Evolutionary conservation across 208 protist species (phyloP).

Genomic region (Wallacemonas sp.): DNA sequence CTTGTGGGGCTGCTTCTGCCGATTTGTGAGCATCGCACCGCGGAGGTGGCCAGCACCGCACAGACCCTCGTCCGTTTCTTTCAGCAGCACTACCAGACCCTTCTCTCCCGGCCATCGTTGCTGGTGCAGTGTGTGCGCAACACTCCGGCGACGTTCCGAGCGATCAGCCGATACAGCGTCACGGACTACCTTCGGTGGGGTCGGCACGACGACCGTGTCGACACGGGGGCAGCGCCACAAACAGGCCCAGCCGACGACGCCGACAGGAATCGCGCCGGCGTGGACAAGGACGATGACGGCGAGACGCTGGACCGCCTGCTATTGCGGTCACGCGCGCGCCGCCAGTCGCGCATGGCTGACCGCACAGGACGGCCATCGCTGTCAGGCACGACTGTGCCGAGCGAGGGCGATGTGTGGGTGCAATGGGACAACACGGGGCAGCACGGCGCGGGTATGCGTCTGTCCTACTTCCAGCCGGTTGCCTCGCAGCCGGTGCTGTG

Average conservation of each 20-base stretch:
- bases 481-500: constrained; percentile 42
- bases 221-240: background rate
- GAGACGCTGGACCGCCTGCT: constrained; percentile 1
- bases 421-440: constrained; percentile 62
- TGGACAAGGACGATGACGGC: background rate
- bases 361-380: background rate
- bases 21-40: constrained; percentile 1
- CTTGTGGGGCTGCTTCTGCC: background rate
- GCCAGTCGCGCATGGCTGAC: background rate
- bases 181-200: constrained; percentile 1
- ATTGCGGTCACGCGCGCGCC: background rate
- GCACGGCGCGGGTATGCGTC: constrained; percentile 48
- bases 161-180: constrained; percentile 37
- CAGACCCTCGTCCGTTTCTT: constrained; percentile 50
- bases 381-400: background rate
- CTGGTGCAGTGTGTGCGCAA: constrained; percentile 74
- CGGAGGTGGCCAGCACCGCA: background rate
- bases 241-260: background rate
- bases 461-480: constrained; percentile 26
- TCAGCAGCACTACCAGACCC: constrained; percentile 53
- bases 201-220: background rate
- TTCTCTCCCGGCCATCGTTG: constrained; percentile 47
- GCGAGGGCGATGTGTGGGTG: constrained; percentile 37
- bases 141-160: constrained; percentile 14
- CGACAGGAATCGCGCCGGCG: background rate